These are phyloP conservation scores for Syzygium oleosum DNA, from an alignment of 345 rosid genomes.

Conservation along the genomic window DNA sequence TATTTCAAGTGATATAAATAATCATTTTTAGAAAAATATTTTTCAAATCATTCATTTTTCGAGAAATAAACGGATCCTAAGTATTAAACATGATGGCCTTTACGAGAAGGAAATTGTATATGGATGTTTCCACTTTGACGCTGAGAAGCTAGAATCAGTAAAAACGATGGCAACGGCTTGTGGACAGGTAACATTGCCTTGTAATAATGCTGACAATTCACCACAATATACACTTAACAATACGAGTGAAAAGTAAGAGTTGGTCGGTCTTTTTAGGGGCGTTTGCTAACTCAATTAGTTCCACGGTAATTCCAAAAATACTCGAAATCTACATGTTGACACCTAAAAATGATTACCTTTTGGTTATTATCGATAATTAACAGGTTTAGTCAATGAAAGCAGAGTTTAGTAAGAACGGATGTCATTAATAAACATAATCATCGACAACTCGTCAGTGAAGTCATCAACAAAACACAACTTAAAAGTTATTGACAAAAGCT, in stretches of 20 bases:
- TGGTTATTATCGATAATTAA: not conserved
- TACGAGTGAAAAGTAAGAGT: not conserved
- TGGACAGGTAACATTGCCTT: not conserved
- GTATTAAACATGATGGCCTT: not conserved
- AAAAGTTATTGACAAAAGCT: not conserved
- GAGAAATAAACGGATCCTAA: not conserved
- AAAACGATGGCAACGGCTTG: not conserved
- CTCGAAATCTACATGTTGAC: not conserved
- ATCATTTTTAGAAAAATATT: not conserved
- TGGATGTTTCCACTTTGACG: not conserved
- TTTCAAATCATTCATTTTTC: too few species aligned
- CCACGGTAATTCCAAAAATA: not conserved
- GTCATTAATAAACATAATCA: accelerated
- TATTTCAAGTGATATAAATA: not conserved
- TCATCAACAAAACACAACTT: not conserved
- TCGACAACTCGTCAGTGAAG: not conserved
- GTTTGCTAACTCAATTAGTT: not conserved
- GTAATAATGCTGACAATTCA: not conserved
- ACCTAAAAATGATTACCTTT: not conserved
- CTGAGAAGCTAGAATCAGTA: not conserved
- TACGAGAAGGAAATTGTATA: not conserved
- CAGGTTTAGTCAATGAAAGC: too few species aligned
- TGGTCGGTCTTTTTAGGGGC: not conserved
- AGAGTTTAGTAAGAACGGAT: too few species aligned
- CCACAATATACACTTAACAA: not conserved